Conservation (phyloP, 768 basidiomycete species). For the Rhizopogon vinicolor region DNA sequence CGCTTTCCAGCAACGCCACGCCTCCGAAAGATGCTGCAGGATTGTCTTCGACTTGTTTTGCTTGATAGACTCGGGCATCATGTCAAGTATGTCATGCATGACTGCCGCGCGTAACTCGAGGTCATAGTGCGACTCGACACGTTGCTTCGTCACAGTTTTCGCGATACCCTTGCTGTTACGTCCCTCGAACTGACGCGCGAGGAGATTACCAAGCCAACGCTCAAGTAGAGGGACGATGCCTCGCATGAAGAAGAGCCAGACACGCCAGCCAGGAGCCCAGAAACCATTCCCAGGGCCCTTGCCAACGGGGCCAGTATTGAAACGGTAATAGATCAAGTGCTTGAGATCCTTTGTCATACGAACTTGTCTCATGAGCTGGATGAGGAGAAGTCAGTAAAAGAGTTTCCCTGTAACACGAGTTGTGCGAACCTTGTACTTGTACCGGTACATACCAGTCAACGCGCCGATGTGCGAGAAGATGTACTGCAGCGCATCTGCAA, state of each 20-base stretch:
- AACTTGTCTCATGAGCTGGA: slow-evolving; percentile 95
- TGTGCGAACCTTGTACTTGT: slow-evolving; percentile 88
- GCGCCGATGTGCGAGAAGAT: slow-evolving; percentile 98
- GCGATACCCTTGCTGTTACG: slow-evolving; percentile 95
- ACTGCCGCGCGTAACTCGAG: slow-evolving; percentile 96
- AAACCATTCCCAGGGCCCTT: slow-evolving; percentile 99
- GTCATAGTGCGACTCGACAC: slow-evolving; percentile 98
- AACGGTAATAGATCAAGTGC: slow-evolving; percentile 96
- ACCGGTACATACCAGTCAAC: slow-evolving; percentile 98
- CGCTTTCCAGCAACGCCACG: slow-evolving; percentile 97
- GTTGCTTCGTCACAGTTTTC: slow-evolving; percentile 98
- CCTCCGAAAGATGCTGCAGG: slow-evolving; percentile 94
- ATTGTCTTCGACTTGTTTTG: slow-evolving; percentile 99
- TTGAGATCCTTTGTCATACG: slow-evolving; percentile 99
- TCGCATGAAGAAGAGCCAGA: slow-evolving; percentile 99
- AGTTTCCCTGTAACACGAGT: neutral
- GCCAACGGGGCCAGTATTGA: slow-evolving; percentile 99
- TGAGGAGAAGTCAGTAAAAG: slow-evolving; percentile 3
- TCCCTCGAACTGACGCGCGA: slow-evolving; percentile 98
- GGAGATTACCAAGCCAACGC: slow-evolving; percentile 95
- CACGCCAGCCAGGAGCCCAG: slow-evolving; percentile 99
- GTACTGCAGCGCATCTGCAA: slow-evolving; percentile 97
- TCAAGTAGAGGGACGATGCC: slow-evolving; percentile 97
- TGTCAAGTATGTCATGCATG: slow-evolving; percentile 99
- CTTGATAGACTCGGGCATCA: slow-evolving; percentile 99